Evolutionary conservation across 805 yeast genomes (phyloP), one percentile per base, ranked within the genome.

Genomic region (Candida namnaoensis): DNA sequence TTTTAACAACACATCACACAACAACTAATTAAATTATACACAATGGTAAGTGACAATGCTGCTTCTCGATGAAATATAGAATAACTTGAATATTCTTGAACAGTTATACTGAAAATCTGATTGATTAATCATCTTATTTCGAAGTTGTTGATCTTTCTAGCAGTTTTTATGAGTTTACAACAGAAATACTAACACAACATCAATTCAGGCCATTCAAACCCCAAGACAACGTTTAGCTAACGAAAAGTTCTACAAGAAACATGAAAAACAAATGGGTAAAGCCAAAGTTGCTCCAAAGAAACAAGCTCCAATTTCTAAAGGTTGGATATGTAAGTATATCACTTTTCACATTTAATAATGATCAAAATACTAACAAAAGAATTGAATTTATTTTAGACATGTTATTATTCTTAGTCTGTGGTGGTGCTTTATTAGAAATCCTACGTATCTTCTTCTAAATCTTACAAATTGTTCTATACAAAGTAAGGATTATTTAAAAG

Each of bases 171-270:
- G n/a, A 19, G 19, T 19, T 19, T 3, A 19, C 19, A 19, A 19
- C 19, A 19, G 19, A 26, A 8, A 26, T 30, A 30, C 33, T 30
- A 30, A 30, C 33, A 30, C 11, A 12, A 30, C 11, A 11, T 12
- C n/a, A 12, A 30, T 15, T 7, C 10, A 69, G 90, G 86, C 85
- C 47, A 55, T 70, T 30, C 96, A 88, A 71, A 83, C 96, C 24
- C 90, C 93, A 44, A 80, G 75, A 54, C 96, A 90, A 66, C 82
- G 90, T 65, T 69, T 76, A 41, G 96, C 95, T n/a, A 90, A 90
- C 62, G 76, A 74, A 54, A 85, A 81, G 60, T 91, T 80, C 61
- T 87, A 84, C 53, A 84, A 81, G 62, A 73, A 70, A 52, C 79
- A 81, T 49, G 84, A 79, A 54, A 72, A 73, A 48, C 80, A 81